Evolutionary conservation across 768 basidiomycete genomes (phyloP).

Genomic region (Omphalotus guepiniiformis): DNA sequence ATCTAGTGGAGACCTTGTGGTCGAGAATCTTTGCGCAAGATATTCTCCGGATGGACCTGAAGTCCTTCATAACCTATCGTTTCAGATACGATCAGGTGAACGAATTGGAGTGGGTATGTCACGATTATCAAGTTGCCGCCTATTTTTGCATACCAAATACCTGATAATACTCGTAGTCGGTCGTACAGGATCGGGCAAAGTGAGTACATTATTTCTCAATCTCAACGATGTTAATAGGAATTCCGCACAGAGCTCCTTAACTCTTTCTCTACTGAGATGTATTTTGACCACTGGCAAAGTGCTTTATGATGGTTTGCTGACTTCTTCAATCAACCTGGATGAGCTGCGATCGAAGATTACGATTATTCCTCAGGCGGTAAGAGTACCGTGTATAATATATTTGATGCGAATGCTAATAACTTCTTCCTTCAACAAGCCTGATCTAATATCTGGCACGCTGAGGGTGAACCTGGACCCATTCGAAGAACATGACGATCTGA

Average conservation of each 20-base stretch:
- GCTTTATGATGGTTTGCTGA: conserved; percentile 38
- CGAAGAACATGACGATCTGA: conserved; percentile 59
- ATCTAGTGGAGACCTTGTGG: conserved; percentile 36
- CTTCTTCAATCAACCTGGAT: conserved; percentile 39
- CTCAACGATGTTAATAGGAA: neutral
- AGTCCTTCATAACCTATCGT: conserved; percentile 40
- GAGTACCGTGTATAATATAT: neutral
- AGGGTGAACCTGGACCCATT: conserved; percentile 70
- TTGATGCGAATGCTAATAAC: neutral
- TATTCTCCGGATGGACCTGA: conserved; percentile 38
- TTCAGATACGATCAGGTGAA: conserved; percentile 41
- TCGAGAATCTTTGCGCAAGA: conserved; percentile 39
- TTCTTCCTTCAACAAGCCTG: conserved; percentile 10
- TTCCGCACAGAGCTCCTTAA: conserved; percentile 35
- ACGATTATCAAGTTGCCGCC: neutral
- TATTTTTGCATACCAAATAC: neutral
- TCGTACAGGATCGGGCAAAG: conserved; percentile 55
- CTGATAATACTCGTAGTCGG: conserved; percentile 34
- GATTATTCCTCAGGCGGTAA: conserved; percentile 32
- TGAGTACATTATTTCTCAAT: conserved; percentile 18
- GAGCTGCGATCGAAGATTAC: conserved; percentile 42
- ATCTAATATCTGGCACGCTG: conserved; percentile 56
- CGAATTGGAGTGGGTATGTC: conserved; percentile 38
- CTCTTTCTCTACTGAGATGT: conserved; percentile 45
- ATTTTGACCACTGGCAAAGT: conserved; percentile 46